A percentile compares a stretch with the other conserved stretches of the same genome.
phyloP scores from a whole-genome alignment of 352 stramenopile species.

The Globisporangium orthogonon region DNA sequence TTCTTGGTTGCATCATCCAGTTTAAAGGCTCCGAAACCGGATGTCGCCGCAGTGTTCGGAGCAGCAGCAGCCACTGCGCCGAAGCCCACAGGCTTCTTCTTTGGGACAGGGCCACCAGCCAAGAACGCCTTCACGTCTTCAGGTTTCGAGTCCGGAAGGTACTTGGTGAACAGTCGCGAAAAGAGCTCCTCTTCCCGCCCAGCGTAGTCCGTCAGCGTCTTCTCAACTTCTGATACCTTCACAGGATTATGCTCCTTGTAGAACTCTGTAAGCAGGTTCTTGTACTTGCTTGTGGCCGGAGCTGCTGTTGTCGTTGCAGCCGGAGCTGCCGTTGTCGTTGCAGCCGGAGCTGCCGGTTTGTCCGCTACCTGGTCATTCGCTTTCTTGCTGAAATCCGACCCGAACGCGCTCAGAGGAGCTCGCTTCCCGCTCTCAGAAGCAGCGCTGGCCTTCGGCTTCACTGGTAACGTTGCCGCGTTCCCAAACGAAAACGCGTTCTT shows the following conservation, averaged over 20 bases:
- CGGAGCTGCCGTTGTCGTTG: neutral
- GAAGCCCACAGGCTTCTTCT: conserved; percentile 25
- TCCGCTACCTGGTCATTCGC: conserved; percentile 4
- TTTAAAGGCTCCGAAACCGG: conserved; percentile 11
- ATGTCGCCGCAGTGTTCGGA: conserved; percentile 4
- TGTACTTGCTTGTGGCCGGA: conserved; percentile 25
- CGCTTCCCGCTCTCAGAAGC: conserved; percentile 2
- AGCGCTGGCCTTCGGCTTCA: conserved; percentile 9
- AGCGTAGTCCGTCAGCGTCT: conserved; percentile 42
- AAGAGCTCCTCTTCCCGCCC: conserved; percentile 62
- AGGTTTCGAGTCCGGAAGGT: conserved; percentile 41
- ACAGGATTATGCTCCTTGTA: conserved; percentile 56
- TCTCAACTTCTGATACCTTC: conserved; percentile 41
- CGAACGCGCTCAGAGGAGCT: conserved; percentile 16
- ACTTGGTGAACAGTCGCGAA: conserved; percentile 49
- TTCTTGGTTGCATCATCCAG: conserved; percentile 4
- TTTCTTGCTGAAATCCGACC: conserved; percentile 14
- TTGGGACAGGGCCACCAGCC: conserved; percentile 35
- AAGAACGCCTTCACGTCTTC: conserved; percentile 64
- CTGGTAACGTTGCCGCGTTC: neutral
- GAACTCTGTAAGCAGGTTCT: conserved; percentile 45
- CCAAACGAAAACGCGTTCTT: conserved; percentile 9
- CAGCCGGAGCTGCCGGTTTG: neutral
- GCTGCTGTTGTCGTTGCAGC: neutral
- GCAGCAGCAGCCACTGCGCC: conserved; percentile 17